These are phyloP conservation scores for Puccinia triticina DNA, from an alignment of 1,284 basidiomycete species.

Conservation along the genomic window DNA sequence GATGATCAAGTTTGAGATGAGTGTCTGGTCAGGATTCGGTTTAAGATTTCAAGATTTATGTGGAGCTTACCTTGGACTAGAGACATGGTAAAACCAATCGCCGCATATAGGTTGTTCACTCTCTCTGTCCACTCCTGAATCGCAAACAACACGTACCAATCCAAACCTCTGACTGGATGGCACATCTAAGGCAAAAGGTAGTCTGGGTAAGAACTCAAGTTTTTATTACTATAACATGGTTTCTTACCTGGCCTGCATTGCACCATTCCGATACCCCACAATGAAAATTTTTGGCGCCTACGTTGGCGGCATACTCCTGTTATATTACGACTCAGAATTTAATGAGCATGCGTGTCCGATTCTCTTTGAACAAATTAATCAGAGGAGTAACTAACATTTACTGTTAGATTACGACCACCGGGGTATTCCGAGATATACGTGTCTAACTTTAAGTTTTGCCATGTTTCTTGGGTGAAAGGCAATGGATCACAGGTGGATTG, in stretches of 20 bases:
- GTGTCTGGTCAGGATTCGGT: neutral
- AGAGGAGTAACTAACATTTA: conserved; percentile 2
- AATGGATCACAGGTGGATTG: conserved; percentile 44
- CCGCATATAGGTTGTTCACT: conserved; percentile 33
- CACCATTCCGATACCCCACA: conserved; percentile 48
- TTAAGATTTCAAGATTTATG: neutral
- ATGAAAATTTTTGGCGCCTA: conserved; percentile 37
- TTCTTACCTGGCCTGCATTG: conserved; percentile 41
- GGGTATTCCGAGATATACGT: conserved; percentile 38
- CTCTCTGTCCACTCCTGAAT: conserved; percentile 43
- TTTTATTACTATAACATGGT: neutral
- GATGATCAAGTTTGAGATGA: neutral
- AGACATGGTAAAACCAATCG: conserved; percentile 40
- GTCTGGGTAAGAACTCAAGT: neutral
- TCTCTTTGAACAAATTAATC: neutral
- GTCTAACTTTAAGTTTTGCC: conserved; percentile 34
- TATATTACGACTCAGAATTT: neutral
- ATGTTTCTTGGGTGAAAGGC: conserved; percentile 43
- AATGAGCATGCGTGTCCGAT: neutral
- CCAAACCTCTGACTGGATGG: conserved; percentile 31
- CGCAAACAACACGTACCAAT: conserved; percentile 49
- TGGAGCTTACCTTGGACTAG: conserved; percentile 34
- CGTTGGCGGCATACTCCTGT: conserved; percentile 34
- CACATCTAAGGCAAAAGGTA: conserved; percentile 34
- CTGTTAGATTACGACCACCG: conserved; percentile 39